A percentile compares a stretch with the other conserved stretches of the same genome.
Conservation (phyloP, 2,329 filamentous ascomycete species). For the Dactylonectria macrodidyma region DNA sequence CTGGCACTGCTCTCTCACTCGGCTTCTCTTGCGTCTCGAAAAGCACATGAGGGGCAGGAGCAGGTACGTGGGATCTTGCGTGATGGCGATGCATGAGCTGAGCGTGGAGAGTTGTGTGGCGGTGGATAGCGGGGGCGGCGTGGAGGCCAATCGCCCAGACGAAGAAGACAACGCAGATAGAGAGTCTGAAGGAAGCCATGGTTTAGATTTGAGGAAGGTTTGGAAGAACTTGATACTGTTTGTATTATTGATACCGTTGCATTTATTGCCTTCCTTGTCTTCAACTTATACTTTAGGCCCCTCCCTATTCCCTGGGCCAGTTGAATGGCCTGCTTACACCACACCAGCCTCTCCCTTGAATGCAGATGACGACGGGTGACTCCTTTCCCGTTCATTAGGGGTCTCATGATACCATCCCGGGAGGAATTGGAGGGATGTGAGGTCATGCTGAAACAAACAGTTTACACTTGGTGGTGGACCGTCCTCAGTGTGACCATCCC, state of each 20-base stretch:
- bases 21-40: slow-evolving; percentile 32
- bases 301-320: slow-evolving; percentile 6
- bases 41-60: slow-evolving; percentile 18
- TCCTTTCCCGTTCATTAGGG: slow-evolving; percentile 15
- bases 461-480: not conserved
- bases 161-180: slow-evolving; percentile 40
- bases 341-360: slow-evolving; percentile 37
- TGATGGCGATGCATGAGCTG: slow-evolving; percentile 54
- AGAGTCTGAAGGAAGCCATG: slow-evolving; percentile 40
- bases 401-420: slow-evolving; percentile 23
- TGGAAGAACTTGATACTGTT: not conserved
- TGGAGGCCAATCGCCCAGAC: slow-evolving; percentile 43
- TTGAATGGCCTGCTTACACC: slow-evolving; percentile 35
- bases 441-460: slow-evolving; percentile 38
- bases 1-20: slow-evolving; percentile 24
- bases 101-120: slow-evolving; percentile 37
- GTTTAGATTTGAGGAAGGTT: not conserved
- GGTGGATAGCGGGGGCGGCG: slow-evolving; percentile 44
- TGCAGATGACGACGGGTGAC: slow-evolving; percentile 33
- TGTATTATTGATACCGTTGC: not conserved
- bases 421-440: slow-evolving; percentile 34
- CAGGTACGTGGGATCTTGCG: slow-evolving; percentile 23
- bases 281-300: slow-evolving; percentile 11
- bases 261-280: not conserved
- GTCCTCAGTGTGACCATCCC: not conserved